Conservation (phyloP, 345 rosid genomes). For the Eucalyptus dawsonii region DNA sequence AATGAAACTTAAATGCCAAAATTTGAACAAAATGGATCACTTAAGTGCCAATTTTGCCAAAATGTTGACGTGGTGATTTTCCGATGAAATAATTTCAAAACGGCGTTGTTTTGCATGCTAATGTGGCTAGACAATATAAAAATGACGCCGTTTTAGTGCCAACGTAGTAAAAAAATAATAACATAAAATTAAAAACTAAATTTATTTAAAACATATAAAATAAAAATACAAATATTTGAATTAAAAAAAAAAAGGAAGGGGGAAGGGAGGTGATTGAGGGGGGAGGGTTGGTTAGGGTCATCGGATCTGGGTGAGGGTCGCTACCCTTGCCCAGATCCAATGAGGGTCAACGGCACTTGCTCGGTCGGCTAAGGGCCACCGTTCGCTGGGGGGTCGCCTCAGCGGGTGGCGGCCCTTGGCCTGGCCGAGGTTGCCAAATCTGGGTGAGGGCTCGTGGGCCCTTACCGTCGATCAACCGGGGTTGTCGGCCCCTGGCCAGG, state of each 20-base stretch:
- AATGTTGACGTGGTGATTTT: accelerated
- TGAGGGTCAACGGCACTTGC: accelerated
- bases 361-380: accelerated
- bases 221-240: too few species aligned
- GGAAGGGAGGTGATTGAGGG: too few species aligned
- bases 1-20: too few species aligned
- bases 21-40: accelerated
- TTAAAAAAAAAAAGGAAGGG: accelerated
- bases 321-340: accelerated
- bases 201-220: too few species aligned
- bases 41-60: too few species aligned
- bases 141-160: accelerated
- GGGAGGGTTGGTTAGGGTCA: accelerated
- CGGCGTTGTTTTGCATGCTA: accelerated
- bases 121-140: too few species aligned
- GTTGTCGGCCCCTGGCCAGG: accelerated
- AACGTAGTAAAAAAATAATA: too few species aligned
- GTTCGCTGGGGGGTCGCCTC: accelerated
- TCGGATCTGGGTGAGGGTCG: accelerated
- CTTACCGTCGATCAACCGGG: accelerated
- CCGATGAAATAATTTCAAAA: accelerated
- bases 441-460: too few species aligned
- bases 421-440: accelerated
- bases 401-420: accelerated
- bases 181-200: too few species aligned